Conservation (phyloP, 148 eudicot species). For the Camellia sinensis region DNA sequence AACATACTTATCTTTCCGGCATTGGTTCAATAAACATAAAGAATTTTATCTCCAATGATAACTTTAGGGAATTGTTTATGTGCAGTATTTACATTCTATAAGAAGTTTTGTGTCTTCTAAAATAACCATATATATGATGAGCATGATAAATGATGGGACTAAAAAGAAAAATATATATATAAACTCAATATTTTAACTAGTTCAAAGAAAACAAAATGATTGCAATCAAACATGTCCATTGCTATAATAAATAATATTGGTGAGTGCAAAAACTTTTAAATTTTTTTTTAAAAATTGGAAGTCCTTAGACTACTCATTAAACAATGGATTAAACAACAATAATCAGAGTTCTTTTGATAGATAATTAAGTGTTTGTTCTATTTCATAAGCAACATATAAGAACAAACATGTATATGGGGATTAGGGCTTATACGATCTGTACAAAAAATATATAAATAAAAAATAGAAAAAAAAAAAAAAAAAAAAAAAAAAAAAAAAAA, state of each 20-base stretch:
- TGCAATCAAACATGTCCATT: constrained; percentile 9
- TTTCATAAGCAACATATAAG: constrained; percentile 8
- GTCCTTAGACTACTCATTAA: not conserved
- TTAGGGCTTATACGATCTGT: not conserved
- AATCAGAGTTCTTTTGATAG: not conserved
- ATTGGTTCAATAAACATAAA: constrained; percentile 10
- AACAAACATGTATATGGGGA: not conserved
- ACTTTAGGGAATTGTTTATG: not conserved
- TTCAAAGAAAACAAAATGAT: constrained; percentile 19
- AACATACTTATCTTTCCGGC: constrained; percentile 10
- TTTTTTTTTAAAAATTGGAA: not conserved
- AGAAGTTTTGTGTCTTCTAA: not conserved
- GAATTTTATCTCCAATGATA: constrained; percentile 6
- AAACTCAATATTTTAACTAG: constrained; percentile 13
- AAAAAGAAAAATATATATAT: not conserved
- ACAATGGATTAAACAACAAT: not conserved
- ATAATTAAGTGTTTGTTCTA: not conserved
- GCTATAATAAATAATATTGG: constrained; percentile 3
- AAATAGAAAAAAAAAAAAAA: not conserved
- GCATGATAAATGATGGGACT: constrained; percentile 8
- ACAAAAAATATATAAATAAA: not conserved
- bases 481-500: too few relatives aligned
- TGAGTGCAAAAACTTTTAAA: constrained; percentile 4
- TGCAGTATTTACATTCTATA: not conserved
- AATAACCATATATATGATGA: not conserved